Base-by-base conservation (phyloP, 2,329 filamentous ascomycete genomes). In the Raffaelea ambrosiae region DNA sequence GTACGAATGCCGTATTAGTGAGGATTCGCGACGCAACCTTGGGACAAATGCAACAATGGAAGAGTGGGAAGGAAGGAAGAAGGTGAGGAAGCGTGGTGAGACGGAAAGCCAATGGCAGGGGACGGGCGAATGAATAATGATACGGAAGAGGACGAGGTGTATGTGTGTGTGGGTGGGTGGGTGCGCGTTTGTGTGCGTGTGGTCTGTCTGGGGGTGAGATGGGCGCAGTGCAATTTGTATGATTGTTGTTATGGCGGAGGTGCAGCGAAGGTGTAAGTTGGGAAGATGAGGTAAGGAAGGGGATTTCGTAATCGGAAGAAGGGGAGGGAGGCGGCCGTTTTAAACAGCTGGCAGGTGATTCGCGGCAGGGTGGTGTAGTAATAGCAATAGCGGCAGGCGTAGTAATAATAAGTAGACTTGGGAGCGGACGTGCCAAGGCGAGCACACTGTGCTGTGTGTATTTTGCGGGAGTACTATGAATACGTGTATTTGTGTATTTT, bases 221-320 rank as follows among this genome's bases (percentile, higher is more conserved):
- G 26, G 26, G 26, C 26, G 26, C 26, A 13, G 13, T 13, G 26
- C 26, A 29, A 29, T 29, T 7, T 29, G 26, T 29, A 38, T n/a
- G 48, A 22, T 41, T 23, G 43, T 35, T 14, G 38, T 41, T n/a
- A n/a, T n/a, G n/a, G 16, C 7, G 3, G 11, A 13, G 43, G 44
- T 47, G 39, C 14, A 20, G 31, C 21, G 20, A 29, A 46, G 23
- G 45, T 48, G 50, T 47, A 53, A 51, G 50, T 49, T 49, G 47
- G 42, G 31, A 55, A 48, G 47, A 55, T 55, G 52, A 54, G 50
- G 53, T 54, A 54, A 55, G 52, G 47, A 43, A 35, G 16, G 40
- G 41, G 53, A 52, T 55, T 55, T 55, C 52, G 50, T 55, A 55
- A 55, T 52, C 52, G 51, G 41, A 38, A 13, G n/a, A n/a, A 39